Conservation (phyloP, 2,329 filamentous ascomycete genomes). For the Coniella lustricola region DNA sequence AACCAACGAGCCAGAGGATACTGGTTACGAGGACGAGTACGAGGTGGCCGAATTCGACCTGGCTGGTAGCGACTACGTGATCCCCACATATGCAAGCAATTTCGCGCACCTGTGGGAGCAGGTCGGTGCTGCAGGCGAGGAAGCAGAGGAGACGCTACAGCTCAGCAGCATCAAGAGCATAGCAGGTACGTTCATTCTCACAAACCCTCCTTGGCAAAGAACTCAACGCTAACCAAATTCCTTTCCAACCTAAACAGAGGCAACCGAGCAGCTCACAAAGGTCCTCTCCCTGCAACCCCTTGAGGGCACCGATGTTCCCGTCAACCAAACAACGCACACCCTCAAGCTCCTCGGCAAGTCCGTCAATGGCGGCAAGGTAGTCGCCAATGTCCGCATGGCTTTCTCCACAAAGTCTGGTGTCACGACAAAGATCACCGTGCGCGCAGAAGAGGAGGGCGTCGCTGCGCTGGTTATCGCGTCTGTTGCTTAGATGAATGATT, state of each 20-base stretch:
- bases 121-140: slow-evolving; percentile 78
- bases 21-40: slow-evolving; percentile 95
- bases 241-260: too few species aligned
- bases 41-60: slow-evolving; percentile 92
- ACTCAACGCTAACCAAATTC: not conserved
- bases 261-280: slow-evolving; percentile 83
- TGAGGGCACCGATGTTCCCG: slow-evolving; percentile 85
- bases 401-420: slow-evolving; percentile 88
- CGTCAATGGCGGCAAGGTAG: slow-evolving; percentile 80
- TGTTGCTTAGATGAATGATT: slow-evolving; percentile 51
- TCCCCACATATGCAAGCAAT: slow-evolving; percentile 88
- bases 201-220: not conserved
- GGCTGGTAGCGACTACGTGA: slow-evolving; percentile 84
- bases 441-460: slow-evolving; percentile 88
- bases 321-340: slow-evolving; percentile 84
- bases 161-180: slow-evolving; percentile 86
- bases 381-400: slow-evolving; percentile 84
- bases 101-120: slow-evolving; percentile 97
- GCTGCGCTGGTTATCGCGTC: slow-evolving; percentile 78
- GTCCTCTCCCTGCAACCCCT: slow-evolving; percentile 85
- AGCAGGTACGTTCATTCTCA: slow-evolving; percentile 54
- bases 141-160: slow-evolving; percentile 86
- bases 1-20: slow-evolving; percentile 85
- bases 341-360: slow-evolving; percentile 96
- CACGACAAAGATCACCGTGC: slow-evolving; percentile 88